Percentiles rank a stretch among this genome's conserved stretches.
phyloP scores from a whole-genome alignment of 371 early-diverging fungal genomes.

The Saksenaea oblongispora region DNA sequence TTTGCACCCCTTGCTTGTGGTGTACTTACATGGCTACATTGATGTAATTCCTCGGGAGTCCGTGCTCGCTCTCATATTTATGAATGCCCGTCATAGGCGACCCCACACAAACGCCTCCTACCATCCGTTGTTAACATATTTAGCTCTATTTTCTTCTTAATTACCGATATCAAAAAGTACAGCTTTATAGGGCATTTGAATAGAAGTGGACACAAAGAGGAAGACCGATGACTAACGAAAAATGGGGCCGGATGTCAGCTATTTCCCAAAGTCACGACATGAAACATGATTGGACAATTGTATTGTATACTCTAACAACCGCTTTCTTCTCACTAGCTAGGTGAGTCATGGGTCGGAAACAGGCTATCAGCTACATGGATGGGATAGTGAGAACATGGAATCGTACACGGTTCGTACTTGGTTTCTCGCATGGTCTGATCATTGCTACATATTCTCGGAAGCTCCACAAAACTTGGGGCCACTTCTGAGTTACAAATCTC shows the following conservation, averaged over 20 bases:
- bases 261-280: neutral
- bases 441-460: too few relatives aligned
- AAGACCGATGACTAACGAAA: neutral
- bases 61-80: constrained; percentile 61
- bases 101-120: constrained; percentile 81
- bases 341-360: too few relatives aligned
- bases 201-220: constrained; percentile 2
- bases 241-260: neutral
- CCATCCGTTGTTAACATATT: neutral
- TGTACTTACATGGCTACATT: constrained; percentile 74
- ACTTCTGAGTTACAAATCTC: too few relatives aligned
- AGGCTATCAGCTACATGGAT: too few relatives aligned
- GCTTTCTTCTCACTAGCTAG: too few relatives aligned
- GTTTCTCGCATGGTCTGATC: too few relatives aligned
- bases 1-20: neutral
- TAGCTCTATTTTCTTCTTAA: neutral
- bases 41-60: constrained; percentile 79
- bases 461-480: too few relatives aligned
- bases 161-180: constrained; percentile 73
- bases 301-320: too few relatives aligned
- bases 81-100: constrained; percentile 82
- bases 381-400: too few relatives aligned
- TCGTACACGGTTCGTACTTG: too few relatives aligned
- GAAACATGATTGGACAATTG: too few relatives aligned
- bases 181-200: constrained; percentile 47